Evolutionary conservation across 148 eudicot species (phyloP), one percentile per base, ranked within the genome.

Genomic region (Dianthus caryophyllus): DNA sequence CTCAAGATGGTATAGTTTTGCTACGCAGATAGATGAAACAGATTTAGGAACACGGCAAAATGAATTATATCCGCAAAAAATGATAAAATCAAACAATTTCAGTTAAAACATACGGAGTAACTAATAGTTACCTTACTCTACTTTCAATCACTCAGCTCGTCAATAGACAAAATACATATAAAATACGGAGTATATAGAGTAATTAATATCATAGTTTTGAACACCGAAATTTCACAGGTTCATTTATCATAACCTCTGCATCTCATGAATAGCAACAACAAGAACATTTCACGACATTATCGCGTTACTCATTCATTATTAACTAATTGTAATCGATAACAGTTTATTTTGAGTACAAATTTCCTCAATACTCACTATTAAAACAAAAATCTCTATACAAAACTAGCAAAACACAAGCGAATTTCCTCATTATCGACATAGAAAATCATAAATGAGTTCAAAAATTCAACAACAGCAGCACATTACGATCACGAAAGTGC

Each of bases 1-100:
- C 77, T 80, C 72, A 89, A 78, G 46, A 84, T 66, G 20, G 77
- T 78, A 68, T 78, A 89, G 66, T 82, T 87, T 74, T 71, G 84
- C 89, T 74, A 54, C 61, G 65, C 36, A 74, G 65, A 73, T 18
- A 65, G 11, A 22, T 24, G 6, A 43, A 4, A 61, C 22, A 65
- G 2, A 25, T 20, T 76, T 48, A 65, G 52, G 47, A 69, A 5
- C 64, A 38, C 3, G 2, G 12, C 26, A 48, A 29, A 75, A 24
- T 27, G 33, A 33, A 30, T 4, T n/a, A 21, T 14, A n/a, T 17
- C 17, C 30, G 16, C 43, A 22, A 70, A 31, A 31, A 50, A 3
- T 22, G 13, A 30, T 21, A 44, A 22, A 56, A 49, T 25, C 48
- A 33, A 10, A 6, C 41, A 11, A 51, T 20, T 5, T 7, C 22